phyloP scores from a whole-genome alignment of 108 stramenopile species.

The Mayamaea pseudoterrestris region DNA sequence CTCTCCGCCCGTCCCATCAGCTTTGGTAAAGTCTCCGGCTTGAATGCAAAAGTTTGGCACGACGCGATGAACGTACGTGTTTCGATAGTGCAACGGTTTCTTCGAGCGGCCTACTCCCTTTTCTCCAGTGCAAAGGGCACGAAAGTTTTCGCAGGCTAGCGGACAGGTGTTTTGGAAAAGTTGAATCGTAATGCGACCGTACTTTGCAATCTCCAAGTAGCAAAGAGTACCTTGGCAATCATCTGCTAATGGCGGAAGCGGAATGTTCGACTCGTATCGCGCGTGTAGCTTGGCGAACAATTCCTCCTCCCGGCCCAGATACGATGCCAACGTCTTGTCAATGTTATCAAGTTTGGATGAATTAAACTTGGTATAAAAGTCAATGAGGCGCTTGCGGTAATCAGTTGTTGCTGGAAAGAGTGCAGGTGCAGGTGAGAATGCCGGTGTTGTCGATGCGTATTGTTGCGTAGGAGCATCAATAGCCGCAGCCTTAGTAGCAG shows the following conservation, averaged over 20 bases:
- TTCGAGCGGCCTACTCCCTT: conserved; percentile 6
- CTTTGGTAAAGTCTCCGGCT: conserved; percentile 70
- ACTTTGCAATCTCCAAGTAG: conserved; percentile 66
- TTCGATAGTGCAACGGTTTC: conserved; percentile 18
- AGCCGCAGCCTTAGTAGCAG: no score
- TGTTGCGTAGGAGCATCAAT: no score
- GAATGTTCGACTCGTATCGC: conserved; percentile 5
- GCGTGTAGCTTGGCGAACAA: conserved; percentile 55
- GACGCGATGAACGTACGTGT: conserved; percentile 58
- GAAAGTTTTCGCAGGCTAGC: conserved; percentile 84
- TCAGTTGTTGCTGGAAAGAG: no score
- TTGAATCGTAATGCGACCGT: conserved; percentile 62
- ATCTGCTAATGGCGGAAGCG: conserved; percentile 15
- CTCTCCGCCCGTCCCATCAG: conserved; percentile 77
- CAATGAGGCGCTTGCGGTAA: conserved; percentile 14
- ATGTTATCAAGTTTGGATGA: conserved; percentile 28
- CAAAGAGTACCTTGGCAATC: conserved; percentile 18
- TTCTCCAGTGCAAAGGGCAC: conserved; percentile 79
- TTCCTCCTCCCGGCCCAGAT: conserved; percentile 39
- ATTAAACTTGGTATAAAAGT: conserved; percentile 38
- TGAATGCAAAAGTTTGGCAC: conserved; percentile 59
- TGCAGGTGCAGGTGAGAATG: no score
- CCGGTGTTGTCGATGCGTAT: no score
- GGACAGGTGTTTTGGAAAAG: conserved; percentile 72
- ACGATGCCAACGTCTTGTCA: conserved; percentile 30